Conservation (phyloP, 2,329 filamentous ascomycete species). For the Colletotrichum musae region DNA sequence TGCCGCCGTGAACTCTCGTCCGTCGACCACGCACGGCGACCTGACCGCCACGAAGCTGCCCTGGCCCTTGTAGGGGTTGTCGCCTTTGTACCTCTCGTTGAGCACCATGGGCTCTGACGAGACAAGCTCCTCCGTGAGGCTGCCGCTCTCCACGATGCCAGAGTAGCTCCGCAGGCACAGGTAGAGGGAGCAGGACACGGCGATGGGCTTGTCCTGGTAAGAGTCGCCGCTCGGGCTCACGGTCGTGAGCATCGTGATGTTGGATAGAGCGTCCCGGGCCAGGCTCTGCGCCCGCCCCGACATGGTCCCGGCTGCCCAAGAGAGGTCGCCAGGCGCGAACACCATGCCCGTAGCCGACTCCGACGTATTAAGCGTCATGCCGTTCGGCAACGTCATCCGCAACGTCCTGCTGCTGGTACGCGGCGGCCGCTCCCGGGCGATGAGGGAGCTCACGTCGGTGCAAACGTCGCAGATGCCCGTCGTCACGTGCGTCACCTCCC, state of each 20-base stretch:
- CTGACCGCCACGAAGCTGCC: background rate
- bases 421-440: background rate
- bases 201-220: background rate
- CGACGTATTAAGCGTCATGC: background rate
- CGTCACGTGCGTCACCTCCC: background rate
- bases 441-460: background rate
- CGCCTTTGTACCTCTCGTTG: background rate
- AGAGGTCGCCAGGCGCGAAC: background rate
- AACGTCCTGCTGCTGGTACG: background rate
- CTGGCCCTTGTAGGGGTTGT: background rate
- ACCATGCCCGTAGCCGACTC: background rate
- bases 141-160: background rate
- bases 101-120: background rate
- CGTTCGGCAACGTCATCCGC: background rate
- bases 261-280: rapidly evolving
- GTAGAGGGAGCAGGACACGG: background rate
- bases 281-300: background rate
- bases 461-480: background rate
- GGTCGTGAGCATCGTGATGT: background rate
- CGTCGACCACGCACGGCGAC: background rate
- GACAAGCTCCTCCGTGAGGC: background rate
- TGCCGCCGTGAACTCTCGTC: background rate
- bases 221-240: background rate
- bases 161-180: background rate
- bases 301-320: background rate